Evolutionary conservation across 2,329 filamentous ascomycete genomes (phyloP), one percentile per base, ranked within the genome.

Genomic region (Diaporthe amygdali): DNA sequence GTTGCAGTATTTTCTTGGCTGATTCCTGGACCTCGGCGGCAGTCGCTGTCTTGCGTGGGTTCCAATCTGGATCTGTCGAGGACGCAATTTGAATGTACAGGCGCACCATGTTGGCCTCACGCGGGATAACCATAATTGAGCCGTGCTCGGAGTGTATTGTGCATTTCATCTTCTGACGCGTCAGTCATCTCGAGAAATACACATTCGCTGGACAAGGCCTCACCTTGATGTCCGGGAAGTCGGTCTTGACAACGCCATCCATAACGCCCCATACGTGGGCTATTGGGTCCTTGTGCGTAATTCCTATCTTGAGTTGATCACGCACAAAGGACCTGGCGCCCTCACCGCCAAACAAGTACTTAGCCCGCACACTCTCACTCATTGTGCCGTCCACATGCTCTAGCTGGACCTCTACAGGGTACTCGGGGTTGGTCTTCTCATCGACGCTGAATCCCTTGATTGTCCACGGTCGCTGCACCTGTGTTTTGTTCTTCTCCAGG

Each of bases 401-500:
- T 59, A 97, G 83, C 71, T 91, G 87, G 34, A 97, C 94, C 74
- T 93, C 88, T 1, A 97, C 93, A 0, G 95, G 95, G 78, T 96
- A 97, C 30, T 90, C 88, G 1, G 85, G 78, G 74, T 91, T 84
- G 5, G 77, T 79, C 51, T 86, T 82, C 75, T 89, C 85, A 73
- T 92, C 86, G 7, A 91, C 88, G 51, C 79, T 84, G 77, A 93
- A 93, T 8, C 86, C 86, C 34, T 83, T 85, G 74, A 93, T 89
- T 20, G 86, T 91, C 86, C 91, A 93, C 20, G 91, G 90, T 55
- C 91, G 84, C 80, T 92, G 88, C 12, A 94, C 82, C 2, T 84
- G 78, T 25, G 89, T 86, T 10, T 87, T 88, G 74, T 92, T 89
- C 78, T 90, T 89, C 69, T 87, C 83, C 9, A 94, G 81, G 77